These are phyloP conservation scores for Botryotinia calthae DNA, from an alignment of 2,329 filamentous ascomycete species.

Conservation along the genomic window DNA sequence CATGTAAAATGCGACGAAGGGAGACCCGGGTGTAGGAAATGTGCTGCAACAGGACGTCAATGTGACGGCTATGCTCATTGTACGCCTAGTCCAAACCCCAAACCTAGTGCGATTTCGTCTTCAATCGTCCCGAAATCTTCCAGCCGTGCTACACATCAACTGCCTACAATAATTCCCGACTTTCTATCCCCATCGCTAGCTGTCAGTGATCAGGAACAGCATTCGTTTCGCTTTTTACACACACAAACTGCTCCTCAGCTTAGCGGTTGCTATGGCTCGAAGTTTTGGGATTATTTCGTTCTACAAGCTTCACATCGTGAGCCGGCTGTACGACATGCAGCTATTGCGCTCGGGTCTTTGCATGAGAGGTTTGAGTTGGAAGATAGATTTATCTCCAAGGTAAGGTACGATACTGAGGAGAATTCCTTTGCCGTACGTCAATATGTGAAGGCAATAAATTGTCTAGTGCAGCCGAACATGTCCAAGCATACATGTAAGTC, in stretches of 20 bases:
- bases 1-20: conserved; percentile 24
- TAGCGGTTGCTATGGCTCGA: conserved; percentile 62
- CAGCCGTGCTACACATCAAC: not conserved
- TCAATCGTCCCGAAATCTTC: not conserved
- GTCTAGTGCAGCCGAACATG: conserved; percentile 27
- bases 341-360: conserved; percentile 27
- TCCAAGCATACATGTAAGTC: conserved; percentile 16
- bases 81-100: not conserved
- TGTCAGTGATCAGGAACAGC: conserved; percentile 17
- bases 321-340: conserved; percentile 27
- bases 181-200: conserved; percentile 8
- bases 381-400: not conserved
- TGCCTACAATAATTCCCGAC: not conserved
- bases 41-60: conserved; percentile 11
- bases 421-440: conserved; percentile 25
- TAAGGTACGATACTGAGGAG: conserved; percentile 6
- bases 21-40: conserved; percentile 21
- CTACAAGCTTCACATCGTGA: conserved; percentile 56
- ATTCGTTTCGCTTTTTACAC: conserved; percentile 59
- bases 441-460: conserved; percentile 25
- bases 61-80: conserved; percentile 24
- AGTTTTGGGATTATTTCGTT: conserved; percentile 61
- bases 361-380: conserved; percentile 25
- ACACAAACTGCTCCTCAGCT: conserved; percentile 58
- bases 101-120: not conserved